Evolutionary conservation across 768 basidiomycete genomes (phyloP), one percentile per base, ranked within the genome.

Genomic region (Pholiota conissans): DNA sequence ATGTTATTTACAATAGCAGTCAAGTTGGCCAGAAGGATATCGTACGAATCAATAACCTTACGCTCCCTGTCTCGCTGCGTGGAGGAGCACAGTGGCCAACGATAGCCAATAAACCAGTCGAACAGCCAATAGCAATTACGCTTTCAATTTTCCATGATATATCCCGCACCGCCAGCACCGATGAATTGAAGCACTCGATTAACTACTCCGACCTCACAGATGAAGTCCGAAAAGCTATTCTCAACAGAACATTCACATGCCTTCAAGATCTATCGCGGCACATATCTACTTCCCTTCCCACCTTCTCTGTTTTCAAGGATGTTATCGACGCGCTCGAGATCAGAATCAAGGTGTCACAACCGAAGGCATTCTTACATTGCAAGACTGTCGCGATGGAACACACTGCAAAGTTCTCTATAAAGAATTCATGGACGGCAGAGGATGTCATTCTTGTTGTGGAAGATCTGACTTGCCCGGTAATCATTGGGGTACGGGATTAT

Each of bases 401-500:
- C 27, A 65, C 67, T 10, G 69, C 73, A 35, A 66, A 58, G 10
- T 59, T 66, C 54, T 35, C 49, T 8, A 28, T 49, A 22, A 24
- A 64, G 53, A 20, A 55, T 22, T 55, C 60, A 16, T 68, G 71
- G 73, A 60, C 53, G 5, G 34, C 66, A 3, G 54, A 56, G 13
- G 56, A 60, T 22, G 49, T 72, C 30, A 46, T 59, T 9, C 68
- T 69, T 56, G 53, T 69, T 55, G 57, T 79, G 32, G 60, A 71
- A 13, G 76, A 76, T 46, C 69, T 94, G 8, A 64, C 72, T 3
- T 81, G 84, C 34, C 72, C 74, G 6, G 74, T 80, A 13, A 79
- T 92, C 50, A 74, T 94, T 22, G 91, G 93, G 2, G 73, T 93
- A 35, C 83, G 90, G 61, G 74, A 79, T 5, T 79, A 77, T 57